Evolutionary conservation across 805 yeast genomes (phyloP), one percentile per base, ranked within the genome.

Genomic region (Saturnispora kantuleensis): DNA sequence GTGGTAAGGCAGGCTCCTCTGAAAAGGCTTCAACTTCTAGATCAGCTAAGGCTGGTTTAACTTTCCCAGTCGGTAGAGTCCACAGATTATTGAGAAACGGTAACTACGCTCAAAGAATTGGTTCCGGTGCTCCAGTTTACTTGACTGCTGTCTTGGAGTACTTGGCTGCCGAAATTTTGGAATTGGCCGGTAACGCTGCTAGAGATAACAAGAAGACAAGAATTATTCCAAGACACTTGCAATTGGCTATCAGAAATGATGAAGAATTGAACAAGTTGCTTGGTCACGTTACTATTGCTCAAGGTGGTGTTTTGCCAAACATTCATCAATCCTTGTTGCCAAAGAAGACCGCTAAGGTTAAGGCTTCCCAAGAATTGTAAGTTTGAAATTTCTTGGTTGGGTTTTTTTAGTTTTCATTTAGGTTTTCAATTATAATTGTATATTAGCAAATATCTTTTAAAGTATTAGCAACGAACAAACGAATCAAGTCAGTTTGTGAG

Each of bases 21-120:
- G 89, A 87, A 68, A 90, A 90, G 74, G 88, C 95, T 63, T 83
- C 97, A 65, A 93, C 90, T 76, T 84, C 97, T 47, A 87, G 97
- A 81, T 90, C 97, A 58, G 82, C 96, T 54, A 90, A 88, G 78
- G 97, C 97, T 66, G 97, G 97, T 70, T 80, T 90, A 66, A 86
- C 95, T 62, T 90, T 90, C 94, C 97, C 97, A 75, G 97, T 90
- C 57, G 97, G 97, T 71, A 89, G 97, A 81, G 93, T 90, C 59
- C 96, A 90, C 78, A 82, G 97, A 75, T 78, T 89, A 60, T 74
- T 90, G 65, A 86, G 95, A 81, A 87, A 84, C 74, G 96, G 96
- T 68, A 86, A 89, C 82, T 86, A 90, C 76, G 95, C 97, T 64
- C 95, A 89, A 75, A 83, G 97, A 76, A 83, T 90, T 60, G 97